Base-by-base conservation (phyloP, 495 filamentous ascomycete species). In the Chaetomium tenue region DNA sequence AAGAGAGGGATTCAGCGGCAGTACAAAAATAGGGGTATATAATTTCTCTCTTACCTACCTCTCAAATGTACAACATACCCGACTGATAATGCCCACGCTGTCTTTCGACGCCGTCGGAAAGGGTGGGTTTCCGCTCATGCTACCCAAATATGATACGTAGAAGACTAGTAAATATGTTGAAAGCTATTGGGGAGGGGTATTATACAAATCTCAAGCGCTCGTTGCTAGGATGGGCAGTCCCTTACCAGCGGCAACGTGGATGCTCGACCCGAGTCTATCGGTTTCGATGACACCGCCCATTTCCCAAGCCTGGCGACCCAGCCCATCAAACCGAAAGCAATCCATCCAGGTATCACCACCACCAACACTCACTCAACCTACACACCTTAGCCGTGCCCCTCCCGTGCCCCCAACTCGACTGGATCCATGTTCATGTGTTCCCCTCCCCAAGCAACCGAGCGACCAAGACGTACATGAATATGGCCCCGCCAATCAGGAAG, bases 391-490 rank as follows among this genome's bases (percentile, higher is more conserved):
- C 33, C 33, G 11, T 37, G 33, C 9, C 6, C 2, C 28, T 6
- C 2, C 28, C 28, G 28, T 30, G 28, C 3, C 13, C 3, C 13
- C 39, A 11, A 40, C 39, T 15, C 2, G 39, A 40, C 39, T 15
- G 8, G 39, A 40, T 40, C 48, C 5, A 20, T 50, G 3, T 16
- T 60, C 52, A 63, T 13, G 44, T 50, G 52, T n/a, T 40, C 5
- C 68, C 78, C 58, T 79, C 78, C 44, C 78, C 89, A 6, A 95
- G 75, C 30, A 93, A 71, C 71, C 93, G 81, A 22, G 89, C 87
- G 37, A 96, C 78, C 54, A 97, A 74, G 15, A 92, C 91, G 75
- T 93, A 96, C 7, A 86, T 78, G 68, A 96, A 89, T 42, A 96
- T 73, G 13, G 88, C 71, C 1, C 77, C 86, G 18, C 88, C 81